Evolutionary conservation across 371 early-diverging fungal species (phyloP).

Genomic region (Globomyces sp.): DNA sequence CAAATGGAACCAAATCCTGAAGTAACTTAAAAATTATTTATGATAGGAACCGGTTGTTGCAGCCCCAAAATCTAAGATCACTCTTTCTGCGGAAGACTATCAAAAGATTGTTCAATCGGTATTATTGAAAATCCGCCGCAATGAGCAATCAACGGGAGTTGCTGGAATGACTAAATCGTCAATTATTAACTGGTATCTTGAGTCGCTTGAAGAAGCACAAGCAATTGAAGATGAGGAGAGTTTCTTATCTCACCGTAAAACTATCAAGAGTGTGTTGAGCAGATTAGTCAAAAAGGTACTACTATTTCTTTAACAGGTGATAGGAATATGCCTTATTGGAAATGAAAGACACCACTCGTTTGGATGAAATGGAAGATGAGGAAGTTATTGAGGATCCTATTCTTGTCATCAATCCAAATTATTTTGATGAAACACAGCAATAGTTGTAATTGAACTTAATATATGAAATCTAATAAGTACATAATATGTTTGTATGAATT

Average conservation of each 20-base stretch:
- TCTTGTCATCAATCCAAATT: constrained; percentile 45
- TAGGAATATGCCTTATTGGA: constrained; percentile 26
- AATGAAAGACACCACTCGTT: constrained; percentile 26
- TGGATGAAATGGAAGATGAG: constrained; percentile 15
- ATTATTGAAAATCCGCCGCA: constrained; percentile 60
- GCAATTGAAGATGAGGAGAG: constrained; percentile 74
- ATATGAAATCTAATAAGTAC: no score
- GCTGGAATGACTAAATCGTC: constrained; percentile 69
- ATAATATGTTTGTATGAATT: no score
- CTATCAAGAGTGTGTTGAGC: constrained; percentile 75
- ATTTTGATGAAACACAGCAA: constrained; percentile 14
- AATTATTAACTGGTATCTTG: constrained; percentile 81
- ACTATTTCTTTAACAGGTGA: neutral
- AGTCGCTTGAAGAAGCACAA: constrained; percentile 58
- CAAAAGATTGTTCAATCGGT: constrained; percentile 72
- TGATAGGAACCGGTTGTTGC: neutral
- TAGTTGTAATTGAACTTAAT: no score
- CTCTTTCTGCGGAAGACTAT: constrained; percentile 75
- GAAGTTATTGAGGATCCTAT: constrained; percentile 34
- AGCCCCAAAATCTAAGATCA: constrained; percentile 30
- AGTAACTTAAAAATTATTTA: neutral
- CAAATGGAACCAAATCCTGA: neutral
- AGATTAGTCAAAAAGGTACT: constrained; percentile 45
- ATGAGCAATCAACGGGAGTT: constrained; percentile 25
- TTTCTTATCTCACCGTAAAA: constrained; percentile 60